These are phyloP conservation scores for Boechera retrofracta DNA, from an alignment of 345 rosid species.

Conservation along the genomic window DNA sequence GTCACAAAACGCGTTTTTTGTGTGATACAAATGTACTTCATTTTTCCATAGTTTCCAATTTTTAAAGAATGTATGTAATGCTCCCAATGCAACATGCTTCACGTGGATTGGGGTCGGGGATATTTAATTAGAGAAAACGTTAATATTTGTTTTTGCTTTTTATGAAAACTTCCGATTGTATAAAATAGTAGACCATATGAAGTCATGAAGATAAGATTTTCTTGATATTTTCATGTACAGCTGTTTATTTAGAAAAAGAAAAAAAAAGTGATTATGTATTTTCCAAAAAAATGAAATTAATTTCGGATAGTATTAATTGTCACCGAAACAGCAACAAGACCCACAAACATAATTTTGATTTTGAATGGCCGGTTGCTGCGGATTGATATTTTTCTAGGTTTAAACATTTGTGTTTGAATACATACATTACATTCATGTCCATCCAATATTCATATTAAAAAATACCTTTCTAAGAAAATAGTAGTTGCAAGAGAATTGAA, in stretches of 20 bases:
- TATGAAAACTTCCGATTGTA: neutral
- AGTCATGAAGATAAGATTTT: conserved; percentile 12
- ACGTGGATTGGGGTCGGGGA: neutral
- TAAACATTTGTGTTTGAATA: too few relatives aligned
- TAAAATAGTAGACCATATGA: neutral
- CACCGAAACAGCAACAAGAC: neutral
- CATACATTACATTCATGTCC: neutral
- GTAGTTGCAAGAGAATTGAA: neutral
- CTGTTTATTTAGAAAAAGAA: neutral
- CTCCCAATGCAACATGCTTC: conserved; percentile 1
- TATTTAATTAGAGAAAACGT: neutral
- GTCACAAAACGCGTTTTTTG: neutral
- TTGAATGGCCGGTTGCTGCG: neutral
- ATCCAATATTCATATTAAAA: neutral
- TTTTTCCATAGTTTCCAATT: neutral
- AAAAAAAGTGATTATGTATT: neutral
- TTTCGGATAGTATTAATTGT: neutral
- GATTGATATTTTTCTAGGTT: neutral
- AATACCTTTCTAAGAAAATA: neutral
- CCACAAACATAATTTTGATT: neutral
- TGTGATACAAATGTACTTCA: neutral
- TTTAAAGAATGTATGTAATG: neutral
- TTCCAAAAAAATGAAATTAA: neutral
- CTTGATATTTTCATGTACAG: neutral
- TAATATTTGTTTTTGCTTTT: neutral